Conservation (phyloP, 768 basidiomycete genomes). For the Mycena epipterygia region DNA sequence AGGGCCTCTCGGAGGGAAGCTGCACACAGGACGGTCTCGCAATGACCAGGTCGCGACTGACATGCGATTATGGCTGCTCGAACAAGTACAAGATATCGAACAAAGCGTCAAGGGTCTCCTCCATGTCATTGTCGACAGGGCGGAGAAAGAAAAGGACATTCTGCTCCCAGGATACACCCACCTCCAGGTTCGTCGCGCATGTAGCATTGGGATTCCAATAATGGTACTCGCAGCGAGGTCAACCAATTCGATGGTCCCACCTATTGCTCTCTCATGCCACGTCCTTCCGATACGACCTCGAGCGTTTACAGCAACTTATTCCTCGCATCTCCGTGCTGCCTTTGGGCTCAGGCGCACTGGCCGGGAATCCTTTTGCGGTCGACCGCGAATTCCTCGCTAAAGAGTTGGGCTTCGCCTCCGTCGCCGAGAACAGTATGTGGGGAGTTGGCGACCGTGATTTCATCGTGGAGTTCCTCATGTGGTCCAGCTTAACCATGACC, state of each 20-base stretch:
- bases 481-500: slow-evolving; percentile 92
- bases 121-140: slow-evolving; percentile 90
- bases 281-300: slow-evolving; percentile 91
- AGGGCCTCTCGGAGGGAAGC: slow-evolving; percentile 92
- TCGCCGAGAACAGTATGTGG: slow-evolving; percentile 97
- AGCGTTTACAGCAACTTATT: slow-evolving; percentile 84
- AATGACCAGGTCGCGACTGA: slow-evolving; percentile 99
- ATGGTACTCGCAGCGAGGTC: slow-evolving; percentile 77
- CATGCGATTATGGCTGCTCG: slow-evolving; percentile 95
- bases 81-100: slow-evolving; percentile 79
- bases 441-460: slow-evolving; percentile 98
- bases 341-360: slow-evolving; percentile 93
- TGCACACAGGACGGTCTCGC: slow-evolving; percentile 96
- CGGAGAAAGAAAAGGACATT: slow-evolving; percentile 92
- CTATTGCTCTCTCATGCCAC: slow-evolving; percentile 95
- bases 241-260: slow-evolving; percentile 99
- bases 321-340: slow-evolving; percentile 95
- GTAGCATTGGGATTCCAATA: neutral
- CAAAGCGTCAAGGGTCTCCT: slow-evolving; percentile 81
- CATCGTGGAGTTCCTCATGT: slow-evolving; percentile 97
- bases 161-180: slow-evolving; percentile 98
- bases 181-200: slow-evolving; percentile 76
- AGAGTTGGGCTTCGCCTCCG: slow-evolving; percentile 89
- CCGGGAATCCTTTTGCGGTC: slow-evolving; percentile 95
- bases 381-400: slow-evolving; percentile 93